These are phyloP conservation scores for Penicillium atrosanguineum DNA, from an alignment of 495 filamentous ascomycete species.

Conservation along the genomic window DNA sequence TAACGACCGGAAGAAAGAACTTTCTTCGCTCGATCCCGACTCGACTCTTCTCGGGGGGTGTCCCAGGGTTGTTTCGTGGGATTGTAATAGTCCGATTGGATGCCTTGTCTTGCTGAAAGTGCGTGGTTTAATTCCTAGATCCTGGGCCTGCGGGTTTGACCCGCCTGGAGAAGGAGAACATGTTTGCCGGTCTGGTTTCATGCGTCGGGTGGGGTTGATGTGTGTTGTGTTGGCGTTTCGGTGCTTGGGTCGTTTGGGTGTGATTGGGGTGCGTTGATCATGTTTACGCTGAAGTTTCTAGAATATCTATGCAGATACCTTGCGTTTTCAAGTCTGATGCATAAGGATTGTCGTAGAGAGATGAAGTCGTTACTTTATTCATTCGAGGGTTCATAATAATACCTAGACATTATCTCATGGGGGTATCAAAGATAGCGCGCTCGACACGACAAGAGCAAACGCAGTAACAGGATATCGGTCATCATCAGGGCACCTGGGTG, in stretches of 20 bases:
- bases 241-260: background rate
- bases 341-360: background rate
- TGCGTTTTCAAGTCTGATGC: background rate
- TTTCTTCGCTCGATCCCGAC: background rate
- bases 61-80: background rate
- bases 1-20: background rate
- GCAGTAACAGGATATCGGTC: background rate
- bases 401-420: background rate
- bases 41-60: background rate
- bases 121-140: background rate
- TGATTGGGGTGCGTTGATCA: background rate
- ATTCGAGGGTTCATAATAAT: background rate
- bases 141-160: background rate
- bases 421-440: slow-evolving; percentile 1
- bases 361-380: background rate
- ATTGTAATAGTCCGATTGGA: slow-evolving; percentile 1
- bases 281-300: background rate
- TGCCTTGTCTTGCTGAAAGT: background rate
- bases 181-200: background rate
- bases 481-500: background rate
- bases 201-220: background rate
- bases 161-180: background rate
- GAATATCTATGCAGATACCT: background rate
- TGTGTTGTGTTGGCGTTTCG: background rate
- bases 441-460: background rate